phyloP scores from a whole-genome alignment of 2,329 filamentous ascomycete genomes.

The Neodidymelliopsis sp. region DNA sequence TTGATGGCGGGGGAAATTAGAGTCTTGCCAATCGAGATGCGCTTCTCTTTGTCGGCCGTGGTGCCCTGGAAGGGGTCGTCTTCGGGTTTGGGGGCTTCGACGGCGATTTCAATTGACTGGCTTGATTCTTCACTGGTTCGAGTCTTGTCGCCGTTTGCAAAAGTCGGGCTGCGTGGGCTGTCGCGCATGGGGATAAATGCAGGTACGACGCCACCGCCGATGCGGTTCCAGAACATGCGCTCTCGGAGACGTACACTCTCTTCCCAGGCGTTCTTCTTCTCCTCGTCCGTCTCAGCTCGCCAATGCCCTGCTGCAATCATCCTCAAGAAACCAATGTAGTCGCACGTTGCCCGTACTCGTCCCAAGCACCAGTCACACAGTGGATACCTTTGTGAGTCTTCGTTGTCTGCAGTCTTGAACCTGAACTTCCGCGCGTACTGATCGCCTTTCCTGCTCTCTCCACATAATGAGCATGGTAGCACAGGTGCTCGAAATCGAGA shows the following conservation, averaged over 20 bases:
- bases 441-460: slow-evolving; percentile 77
- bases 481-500: slow-evolving; percentile 63
- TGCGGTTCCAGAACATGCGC: slow-evolving; percentile 95
- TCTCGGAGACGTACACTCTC: slow-evolving; percentile 89
- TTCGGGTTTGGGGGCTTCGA: slow-evolving; percentile 32
- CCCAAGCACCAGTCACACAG: slow-evolving; percentile 88
- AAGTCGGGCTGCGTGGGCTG: slow-evolving; percentile 43
- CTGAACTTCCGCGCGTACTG: slow-evolving; percentile 80
- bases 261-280: slow-evolving; percentile 90
- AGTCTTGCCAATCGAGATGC: slow-evolving; percentile 49
- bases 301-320: slow-evolving; percentile 94
- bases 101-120: slow-evolving; percentile 21
- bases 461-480: slow-evolving; percentile 85
- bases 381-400: slow-evolving; percentile 86
- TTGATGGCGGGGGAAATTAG: slow-evolving; percentile 34
- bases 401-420: slow-evolving; percentile 86
- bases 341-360: slow-evolving; percentile 85
- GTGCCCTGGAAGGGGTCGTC: slow-evolving; percentile 46
- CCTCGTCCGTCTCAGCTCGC: slow-evolving; percentile 81
- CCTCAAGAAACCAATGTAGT: slow-evolving; percentile 88
- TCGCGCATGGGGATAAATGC: slow-evolving; percentile 53
- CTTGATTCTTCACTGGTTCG: slow-evolving; percentile 43
- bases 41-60: slow-evolving; percentile 37
- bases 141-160: slow-evolving; percentile 31
- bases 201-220: slow-evolving; percentile 90